Evolutionary conservation across 2,329 filamentous ascomycete species (phyloP), one percentile per base, ranked within the genome.

Genomic region (Aspergillus pseudoglaucus): DNA sequence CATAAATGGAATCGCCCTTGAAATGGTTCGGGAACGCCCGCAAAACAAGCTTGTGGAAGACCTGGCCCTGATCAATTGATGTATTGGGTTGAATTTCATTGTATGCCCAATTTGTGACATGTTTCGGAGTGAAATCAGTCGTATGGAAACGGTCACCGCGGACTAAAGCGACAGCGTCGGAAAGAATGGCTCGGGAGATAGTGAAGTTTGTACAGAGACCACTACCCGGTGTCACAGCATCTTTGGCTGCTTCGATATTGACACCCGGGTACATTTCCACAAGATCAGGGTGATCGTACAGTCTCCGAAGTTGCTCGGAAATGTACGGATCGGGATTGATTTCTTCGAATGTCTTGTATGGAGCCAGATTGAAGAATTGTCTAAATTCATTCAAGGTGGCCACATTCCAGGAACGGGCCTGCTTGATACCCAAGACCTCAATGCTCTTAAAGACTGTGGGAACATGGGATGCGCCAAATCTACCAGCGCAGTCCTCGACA

Each of bases 341-440:
- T 18, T 76, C 72, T 42, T 77, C 71, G 47, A 79, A 79, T 1
- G 67, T 73, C 42, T 70, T 66, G 53, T 79, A 71, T 2, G 70
- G 67, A 20, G 71, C 62, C 48, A 83, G 59, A 25, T 77, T 77
- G 48, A 75, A 80, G 60, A 68, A 78, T 52, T 66, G 71, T 53
- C 68, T 76, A 63, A 75, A 77, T 56, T 72, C 77, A 54, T 85
- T 85, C 35, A 85, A 64, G 0, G 80, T 79, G 0, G 76, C 79
- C 9, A 82, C 64, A 46, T 81, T 75, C 81, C 81, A 84, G 33
- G 77, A 76, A 35, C 82, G 77, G 5, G 76, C 78, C 54, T 84
- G 82, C 15, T 75, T 71, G 44, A 84, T 84, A 7, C 81, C 81
- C 2, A 83, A 71, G 2, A 83, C 72, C 61, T 85, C 83, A n/a